Percentiles rank a stretch among this genome's conserved stretches.
Conservation (phyloP, 768 basidiomycete species). For the Tylopilus cervinicoccineus region DNA sequence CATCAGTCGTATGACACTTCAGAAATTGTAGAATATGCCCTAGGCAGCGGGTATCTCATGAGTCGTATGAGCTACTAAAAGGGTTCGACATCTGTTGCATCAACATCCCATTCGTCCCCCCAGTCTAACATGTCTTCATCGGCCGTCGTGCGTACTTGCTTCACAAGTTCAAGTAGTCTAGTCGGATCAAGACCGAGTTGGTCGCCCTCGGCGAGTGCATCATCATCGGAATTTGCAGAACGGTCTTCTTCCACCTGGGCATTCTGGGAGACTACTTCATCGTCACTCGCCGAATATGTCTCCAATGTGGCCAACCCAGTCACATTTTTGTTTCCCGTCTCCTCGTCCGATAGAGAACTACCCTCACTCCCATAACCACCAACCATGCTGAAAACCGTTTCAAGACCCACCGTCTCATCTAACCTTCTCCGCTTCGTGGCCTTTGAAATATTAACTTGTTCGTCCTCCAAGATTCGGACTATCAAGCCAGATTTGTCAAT, state of each 20-base stretch:
- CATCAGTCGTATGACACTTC: slow-evolving; percentile 1
- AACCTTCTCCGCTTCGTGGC: slow-evolving; percentile 55
- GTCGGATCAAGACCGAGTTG: slow-evolving; percentile 21
- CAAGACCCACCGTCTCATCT: slow-evolving; percentile 46
- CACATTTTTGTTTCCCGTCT: background rate
- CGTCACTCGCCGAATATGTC: slow-evolving; percentile 23
- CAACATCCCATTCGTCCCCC: slow-evolving; percentile 29
- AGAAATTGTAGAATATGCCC: slow-evolving; percentile 2
- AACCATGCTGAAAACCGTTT: slow-evolving; percentile 53
- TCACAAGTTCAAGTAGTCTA: slow-evolving; percentile 21
- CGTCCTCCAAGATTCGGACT: slow-evolving; percentile 7
- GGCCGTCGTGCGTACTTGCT: slow-evolving; percentile 18
- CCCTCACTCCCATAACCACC: slow-evolving; percentile 57
- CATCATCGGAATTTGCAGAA: slow-evolving; percentile 11
- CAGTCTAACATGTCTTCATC: slow-evolving; percentile 31
- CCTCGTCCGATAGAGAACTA: slow-evolving; percentile 34
- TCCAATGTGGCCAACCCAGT: slow-evolving; percentile 22
- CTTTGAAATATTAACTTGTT: slow-evolving; percentile 29
- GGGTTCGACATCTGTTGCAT: slow-evolving; percentile 1
- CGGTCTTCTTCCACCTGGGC: slow-evolving; percentile 15
- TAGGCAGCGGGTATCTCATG: background rate
- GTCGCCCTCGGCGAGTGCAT: slow-evolving; percentile 7
- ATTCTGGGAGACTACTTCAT: background rate
- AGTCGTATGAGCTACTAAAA: background rate
- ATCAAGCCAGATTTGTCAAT: slow-evolving; percentile 50